Conservation (phyloP, 2,329 filamentous ascomycete species). For the Dactylellina drechsleri region DNA sequence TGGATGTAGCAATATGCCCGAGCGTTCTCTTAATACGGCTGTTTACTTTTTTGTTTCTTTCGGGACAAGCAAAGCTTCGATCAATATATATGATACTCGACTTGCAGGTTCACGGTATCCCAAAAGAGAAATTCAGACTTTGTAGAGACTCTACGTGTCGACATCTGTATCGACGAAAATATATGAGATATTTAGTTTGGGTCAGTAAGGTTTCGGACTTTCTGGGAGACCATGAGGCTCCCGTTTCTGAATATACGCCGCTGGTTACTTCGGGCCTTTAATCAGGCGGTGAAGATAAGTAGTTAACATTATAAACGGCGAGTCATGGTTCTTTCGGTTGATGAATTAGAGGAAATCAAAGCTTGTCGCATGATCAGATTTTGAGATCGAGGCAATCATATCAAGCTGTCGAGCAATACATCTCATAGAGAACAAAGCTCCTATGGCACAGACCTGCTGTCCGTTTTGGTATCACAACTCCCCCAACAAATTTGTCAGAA, state of each 20-base stretch:
- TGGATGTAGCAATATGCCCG: conserved; percentile 17
- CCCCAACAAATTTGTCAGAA: too few species aligned
- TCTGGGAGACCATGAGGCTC: not conserved
- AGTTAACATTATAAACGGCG: too few species aligned
- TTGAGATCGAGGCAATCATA: not conserved
- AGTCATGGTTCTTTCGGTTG: too few species aligned
- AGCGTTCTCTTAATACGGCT: conserved; percentile 18
- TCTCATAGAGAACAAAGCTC: conserved; percentile 7
- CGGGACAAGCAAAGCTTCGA: conserved; percentile 1
- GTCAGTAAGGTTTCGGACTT: conserved; percentile 4
- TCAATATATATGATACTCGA: conserved; percentile 39
- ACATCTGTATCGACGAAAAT: conserved; percentile 28
- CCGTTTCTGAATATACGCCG: not conserved
- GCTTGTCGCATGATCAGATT: not conserved
- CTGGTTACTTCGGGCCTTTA: not conserved
- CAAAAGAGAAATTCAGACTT: conserved; percentile 2
- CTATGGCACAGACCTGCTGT: conserved; percentile 9
- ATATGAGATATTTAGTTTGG: conserved; percentile 3
- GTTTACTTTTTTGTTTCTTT: conserved; percentile 1
- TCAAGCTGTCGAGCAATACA: not conserved
- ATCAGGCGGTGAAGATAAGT: not conserved
- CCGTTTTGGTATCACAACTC: not conserved
- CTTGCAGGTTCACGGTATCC: conserved; percentile 14
- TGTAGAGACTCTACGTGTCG: conserved; percentile 39
- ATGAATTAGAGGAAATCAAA: too few species aligned